Conservation (phyloP, 2,329 filamentous ascomycete species). For the Ustilaginoidea virens region DNA sequence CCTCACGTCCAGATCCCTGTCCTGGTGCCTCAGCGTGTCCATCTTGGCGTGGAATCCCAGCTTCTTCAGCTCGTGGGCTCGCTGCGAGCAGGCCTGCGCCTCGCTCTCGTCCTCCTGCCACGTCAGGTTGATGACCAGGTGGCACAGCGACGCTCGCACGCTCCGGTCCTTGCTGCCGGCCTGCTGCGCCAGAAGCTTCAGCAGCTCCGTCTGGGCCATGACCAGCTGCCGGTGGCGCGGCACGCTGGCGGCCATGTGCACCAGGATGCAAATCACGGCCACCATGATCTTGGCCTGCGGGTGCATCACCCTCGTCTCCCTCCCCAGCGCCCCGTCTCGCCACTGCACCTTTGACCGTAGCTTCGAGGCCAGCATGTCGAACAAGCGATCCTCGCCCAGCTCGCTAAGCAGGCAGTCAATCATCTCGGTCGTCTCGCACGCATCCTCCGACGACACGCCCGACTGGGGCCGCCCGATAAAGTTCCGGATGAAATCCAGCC, state of each 20-base stretch:
- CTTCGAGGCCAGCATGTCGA: constrained; percentile 68
- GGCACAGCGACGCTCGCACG: constrained; percentile 66
- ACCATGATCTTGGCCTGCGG: constrained; percentile 56
- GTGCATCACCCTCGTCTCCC: constrained; percentile 35
- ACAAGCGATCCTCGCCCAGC: constrained; percentile 62
- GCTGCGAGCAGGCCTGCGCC: constrained; percentile 43
- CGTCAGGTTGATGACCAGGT: constrained; percentile 73
- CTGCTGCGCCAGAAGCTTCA: constrained; percentile 57
- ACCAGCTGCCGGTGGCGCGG: constrained; percentile 65
- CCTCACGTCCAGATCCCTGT: constrained; percentile 65
- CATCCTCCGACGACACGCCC: constrained; percentile 33
- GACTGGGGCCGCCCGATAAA: constrained; percentile 50
- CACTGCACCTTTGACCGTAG: constrained; percentile 46
- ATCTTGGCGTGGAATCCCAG: constrained; percentile 58
- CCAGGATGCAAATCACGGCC: constrained; percentile 66
- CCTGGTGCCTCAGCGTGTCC: constrained; percentile 42
- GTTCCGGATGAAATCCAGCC: constrained; percentile 79
- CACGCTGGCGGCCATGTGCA: constrained; percentile 74
- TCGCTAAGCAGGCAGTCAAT: constrained; percentile 70
- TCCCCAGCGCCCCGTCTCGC: constrained; percentile 16
- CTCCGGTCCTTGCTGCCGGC: constrained; percentile 58
- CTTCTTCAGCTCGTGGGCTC: constrained; percentile 53
- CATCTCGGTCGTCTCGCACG: constrained; percentile 48
- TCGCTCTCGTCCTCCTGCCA: constrained; percentile 66
- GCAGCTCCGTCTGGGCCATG: constrained; percentile 59